These are phyloP conservation scores for Luffa acutangula DNA, from an alignment of 306 rosid genomes.

Conservation along the genomic window DNA sequence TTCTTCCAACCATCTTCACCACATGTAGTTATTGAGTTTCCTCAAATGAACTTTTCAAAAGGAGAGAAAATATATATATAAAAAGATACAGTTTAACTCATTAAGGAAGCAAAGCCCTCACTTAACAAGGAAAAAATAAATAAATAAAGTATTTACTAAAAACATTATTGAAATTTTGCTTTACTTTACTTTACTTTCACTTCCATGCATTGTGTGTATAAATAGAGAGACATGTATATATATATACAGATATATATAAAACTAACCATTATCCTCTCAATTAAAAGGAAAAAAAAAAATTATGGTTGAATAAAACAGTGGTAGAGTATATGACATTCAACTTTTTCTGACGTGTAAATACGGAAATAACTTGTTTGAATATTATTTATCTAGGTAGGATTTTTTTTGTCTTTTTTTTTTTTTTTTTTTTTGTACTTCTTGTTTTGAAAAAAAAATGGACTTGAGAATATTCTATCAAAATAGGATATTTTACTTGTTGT, in stretches of 20 bases:
- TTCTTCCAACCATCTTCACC: conserved; percentile 52
- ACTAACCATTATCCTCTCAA: background rate
- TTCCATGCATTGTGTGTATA: background rate
- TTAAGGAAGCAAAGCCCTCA: background rate
- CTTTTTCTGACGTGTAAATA: background rate
- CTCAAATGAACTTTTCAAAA: conserved; percentile 12
- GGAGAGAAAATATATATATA: background rate
- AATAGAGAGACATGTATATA: background rate
- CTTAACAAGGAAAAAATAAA: background rate
- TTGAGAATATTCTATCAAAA: background rate
- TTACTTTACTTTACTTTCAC: background rate
- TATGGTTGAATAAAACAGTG: background rate
- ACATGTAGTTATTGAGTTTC: conserved; percentile 17
- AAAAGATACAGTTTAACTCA: background rate
- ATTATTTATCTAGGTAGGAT: background rate
- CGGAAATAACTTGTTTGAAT: background rate
- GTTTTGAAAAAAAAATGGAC: background rate
- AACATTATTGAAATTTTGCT: background rate
- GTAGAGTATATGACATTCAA: background rate
- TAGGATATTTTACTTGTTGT: background rate
- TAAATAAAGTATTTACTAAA: background rate
- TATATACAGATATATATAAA: background rate
- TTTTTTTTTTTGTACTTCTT: background rate
- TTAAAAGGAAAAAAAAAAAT: background rate
- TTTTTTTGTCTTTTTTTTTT: background rate